phyloP scores from a whole-genome alignment of 1,139 yeast genomes.

The Pichia sp. region DNA sequence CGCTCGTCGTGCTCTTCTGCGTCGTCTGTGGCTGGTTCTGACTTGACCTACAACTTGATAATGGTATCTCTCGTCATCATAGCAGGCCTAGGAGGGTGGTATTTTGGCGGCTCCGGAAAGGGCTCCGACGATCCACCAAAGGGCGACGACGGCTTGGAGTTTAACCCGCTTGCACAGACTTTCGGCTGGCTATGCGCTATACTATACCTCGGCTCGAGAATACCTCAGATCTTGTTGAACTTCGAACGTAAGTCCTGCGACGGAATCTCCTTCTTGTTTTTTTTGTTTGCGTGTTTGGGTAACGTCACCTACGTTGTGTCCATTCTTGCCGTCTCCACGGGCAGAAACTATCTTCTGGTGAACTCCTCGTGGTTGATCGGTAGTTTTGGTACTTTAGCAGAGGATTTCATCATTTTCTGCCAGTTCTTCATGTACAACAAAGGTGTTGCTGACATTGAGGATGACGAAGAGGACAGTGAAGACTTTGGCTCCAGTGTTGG shows the following conservation, averaged over 20 bases:
- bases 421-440: conserved; percentile 78
- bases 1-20: conserved; percentile 7
- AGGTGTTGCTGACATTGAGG: conserved; percentile 21
- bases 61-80: conserved; percentile 67
- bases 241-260: conserved; percentile 84
- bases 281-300: conserved; percentile 89
- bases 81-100: conserved; percentile 87
- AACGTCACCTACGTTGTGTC: conserved; percentile 85
- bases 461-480: conserved; percentile 17
- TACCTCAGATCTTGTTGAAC: conserved; percentile 85
- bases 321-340: conserved; percentile 70
- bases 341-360: conserved; percentile 64
- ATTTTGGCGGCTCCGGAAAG: conserved; percentile 36
- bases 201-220: conserved; percentile 78
- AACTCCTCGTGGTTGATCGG: conserved; percentile 94
- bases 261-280: conserved; percentile 87
- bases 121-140: conserved; percentile 29
- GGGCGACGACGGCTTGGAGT: conserved; percentile 41
- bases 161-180: conserved; percentile 75
- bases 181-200: conserved; percentile 92
- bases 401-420: conserved; percentile 79
- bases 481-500: conserved; percentile 4
- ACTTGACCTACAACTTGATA: conserved; percentile 47
- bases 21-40: conserved; percentile 11
- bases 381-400: conserved; percentile 75